Evolutionary conservation across 2,329 filamentous ascomycete species (phyloP).

Genomic region (Thielaviopsis ethacetica): DNA sequence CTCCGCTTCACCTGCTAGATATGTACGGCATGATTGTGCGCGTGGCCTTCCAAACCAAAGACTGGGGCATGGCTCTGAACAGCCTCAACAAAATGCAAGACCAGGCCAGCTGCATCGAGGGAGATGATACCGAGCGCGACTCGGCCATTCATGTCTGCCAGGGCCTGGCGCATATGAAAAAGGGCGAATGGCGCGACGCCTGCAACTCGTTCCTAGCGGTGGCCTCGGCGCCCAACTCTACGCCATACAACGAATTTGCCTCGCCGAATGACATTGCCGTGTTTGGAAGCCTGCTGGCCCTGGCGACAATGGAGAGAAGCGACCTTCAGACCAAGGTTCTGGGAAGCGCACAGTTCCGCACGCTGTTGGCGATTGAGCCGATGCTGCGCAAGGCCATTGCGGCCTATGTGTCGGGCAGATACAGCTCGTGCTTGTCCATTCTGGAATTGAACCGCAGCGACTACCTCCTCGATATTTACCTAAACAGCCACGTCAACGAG

Average conservation of each 20-base stretch:
- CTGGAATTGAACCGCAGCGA: conserved; percentile 69
- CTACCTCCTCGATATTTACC: conserved; percentile 78
- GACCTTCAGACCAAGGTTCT: conserved; percentile 63
- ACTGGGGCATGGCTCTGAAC: conserved; percentile 55
- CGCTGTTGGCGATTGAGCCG: conserved; percentile 80
- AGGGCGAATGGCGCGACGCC: conserved; percentile 29
- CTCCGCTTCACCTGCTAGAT: conserved; percentile 66
- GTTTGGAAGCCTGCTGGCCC: conserved; percentile 77
- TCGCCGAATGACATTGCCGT: conserved; percentile 79
- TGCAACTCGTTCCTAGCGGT: conserved; percentile 8
- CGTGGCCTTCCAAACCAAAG: conserved; percentile 57
- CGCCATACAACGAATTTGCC: conserved; percentile 52
- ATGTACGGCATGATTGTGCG: conserved; percentile 66
- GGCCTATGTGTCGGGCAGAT: conserved; percentile 81
- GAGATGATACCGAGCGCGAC: conserved; percentile 18
- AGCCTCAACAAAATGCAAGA: conserved; percentile 45
- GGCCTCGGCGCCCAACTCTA: conserved; percentile 46
- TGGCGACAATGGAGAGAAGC: conserved; percentile 73
- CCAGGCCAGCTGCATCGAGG: conserved; percentile 14
- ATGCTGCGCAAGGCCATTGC: conserved; percentile 84
- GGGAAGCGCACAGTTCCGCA: conserved; percentile 65
- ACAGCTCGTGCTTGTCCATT: conserved; percentile 67
- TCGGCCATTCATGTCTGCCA: conserved; percentile 12
- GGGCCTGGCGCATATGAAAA: conserved; percentile 44
- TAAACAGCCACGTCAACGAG: conserved; percentile 53